phyloP scores from a whole-genome alignment of 306 rosid species.

The Citrullus amarus region DNA sequence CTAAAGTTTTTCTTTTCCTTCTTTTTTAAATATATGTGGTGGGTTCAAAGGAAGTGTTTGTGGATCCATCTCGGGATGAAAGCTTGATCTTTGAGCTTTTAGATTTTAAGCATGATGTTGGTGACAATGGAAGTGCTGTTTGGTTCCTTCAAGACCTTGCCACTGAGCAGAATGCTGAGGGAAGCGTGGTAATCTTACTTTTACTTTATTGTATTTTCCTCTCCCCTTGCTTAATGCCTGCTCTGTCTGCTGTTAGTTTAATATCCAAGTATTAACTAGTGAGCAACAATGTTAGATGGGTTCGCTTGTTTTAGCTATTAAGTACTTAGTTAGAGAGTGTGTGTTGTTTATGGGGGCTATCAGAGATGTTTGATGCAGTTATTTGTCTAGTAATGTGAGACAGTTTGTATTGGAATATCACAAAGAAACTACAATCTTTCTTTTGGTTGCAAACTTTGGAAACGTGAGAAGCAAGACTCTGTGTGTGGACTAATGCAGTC shows the following conservation, averaged over 20 bases:
- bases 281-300: background rate
- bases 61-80: conserved; percentile 64
- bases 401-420: background rate
- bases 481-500: background rate
- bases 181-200: conserved; percentile 40
- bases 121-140: conserved; percentile 62
- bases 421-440: background rate
- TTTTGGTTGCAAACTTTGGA: too few relatives aligned
- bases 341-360: background rate
- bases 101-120: conserved; percentile 55
- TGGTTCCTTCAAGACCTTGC: conserved; percentile 97
- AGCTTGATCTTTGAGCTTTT: conserved; percentile 78
- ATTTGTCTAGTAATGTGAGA: background rate
- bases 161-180: conserved; percentile 66
- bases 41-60: conserved; percentile 52
- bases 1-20: background rate
- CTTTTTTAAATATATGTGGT: background rate
- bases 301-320: background rate
- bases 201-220: background rate
- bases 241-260: background rate
- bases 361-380: background rate
- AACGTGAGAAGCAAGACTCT: background rate
- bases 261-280: background rate
- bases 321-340: background rate
- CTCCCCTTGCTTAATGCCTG: background rate